Base-by-base conservation (phyloP, 1,139 yeast species). In the Saccharomyces hybrid region DNA sequence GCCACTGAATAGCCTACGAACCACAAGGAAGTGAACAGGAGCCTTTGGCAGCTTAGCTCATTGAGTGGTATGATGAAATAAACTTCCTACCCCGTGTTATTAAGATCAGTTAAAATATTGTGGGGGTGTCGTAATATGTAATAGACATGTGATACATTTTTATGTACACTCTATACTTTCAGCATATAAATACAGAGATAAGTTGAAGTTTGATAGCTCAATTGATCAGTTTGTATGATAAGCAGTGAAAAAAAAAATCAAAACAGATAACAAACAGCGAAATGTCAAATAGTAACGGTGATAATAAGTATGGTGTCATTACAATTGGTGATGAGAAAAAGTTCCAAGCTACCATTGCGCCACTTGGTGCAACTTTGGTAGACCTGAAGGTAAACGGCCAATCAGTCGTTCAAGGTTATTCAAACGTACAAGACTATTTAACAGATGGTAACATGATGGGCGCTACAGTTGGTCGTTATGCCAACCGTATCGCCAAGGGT, bases 391-490 rank as follows among this genome's bases (percentile, higher is more conserved):
- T 72, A 54, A 65, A 72, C 42, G 77, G 73, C 1, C 50, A 65
- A 64, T 48, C 63, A 69, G 56, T 77, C 68, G 44, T 67, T 61
- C 41, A 60, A 34, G 57, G 61, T 3, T 77, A 71, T 57, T 69
- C 68, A n/a, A 63, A 67, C 46, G 71, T 71, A 23, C 64, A 62
- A 5, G 74, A 71, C 50, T 79, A 77, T 64, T 59, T 64, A 49
- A 61, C 65, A n/a, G 54, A 60, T 9, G 79, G 79, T 62, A 81
- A 81, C 13, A 81, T 71, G 63, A 75, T 82, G 56, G 87, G 86
- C 31, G 78, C 84, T 32, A 78, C 84, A 16, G 76, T 83, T 31
- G 88, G 88, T 26, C 75, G 88, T 50, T 78, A 73, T 55, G 86
- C 87, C 55, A 83, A 83, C 67, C 73, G 88, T 57, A 76, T 83